Evolutionary conservation across 495 filamentous ascomycete species (phyloP).

Genomic region (Bombardia bombarda): DNA sequence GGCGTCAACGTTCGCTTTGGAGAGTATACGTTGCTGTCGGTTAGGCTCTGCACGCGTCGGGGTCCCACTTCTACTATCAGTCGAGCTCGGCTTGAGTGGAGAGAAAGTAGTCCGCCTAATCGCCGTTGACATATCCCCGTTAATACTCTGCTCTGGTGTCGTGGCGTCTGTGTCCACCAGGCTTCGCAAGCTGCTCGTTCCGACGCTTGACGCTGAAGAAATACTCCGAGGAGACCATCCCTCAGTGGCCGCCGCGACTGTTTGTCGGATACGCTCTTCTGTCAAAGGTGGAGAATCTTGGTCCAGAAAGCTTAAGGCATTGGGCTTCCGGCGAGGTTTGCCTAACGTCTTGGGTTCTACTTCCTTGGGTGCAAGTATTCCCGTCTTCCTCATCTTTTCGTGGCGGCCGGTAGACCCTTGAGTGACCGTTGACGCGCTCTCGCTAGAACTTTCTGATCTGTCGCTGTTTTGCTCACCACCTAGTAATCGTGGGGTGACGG

Average conservation of each 20-base stretch:
- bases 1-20: neutral
- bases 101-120: neutral
- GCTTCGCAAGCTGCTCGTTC: conserved; percentile 26
- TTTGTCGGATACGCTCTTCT: conserved; percentile 21
- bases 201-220: conserved; percentile 28
- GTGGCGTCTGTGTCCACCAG: conserved; percentile 38
- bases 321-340: conserved; percentile 6
- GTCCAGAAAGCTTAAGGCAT: conserved; percentile 27
- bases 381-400: neutral
- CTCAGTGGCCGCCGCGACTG: conserved; percentile 19
- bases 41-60: neutral
- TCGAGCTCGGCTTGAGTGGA: neutral
- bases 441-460: neutral
- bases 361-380: neutral
- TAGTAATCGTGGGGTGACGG: neutral
- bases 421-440: neutral
- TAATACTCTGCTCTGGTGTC: conserved; percentile 31
- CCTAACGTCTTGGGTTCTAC: neutral
- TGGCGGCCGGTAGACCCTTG: neutral
- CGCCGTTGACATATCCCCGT: conserved; percentile 11
- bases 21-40: neutral
- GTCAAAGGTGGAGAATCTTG: conserved; percentile 23
- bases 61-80: neutral
- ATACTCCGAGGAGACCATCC: conserved; percentile 22
- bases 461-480: neutral